Evolutionary conservation across 2,329 filamentous ascomycete species (phyloP).

Genomic region (Trichoderma koningii): DNA sequence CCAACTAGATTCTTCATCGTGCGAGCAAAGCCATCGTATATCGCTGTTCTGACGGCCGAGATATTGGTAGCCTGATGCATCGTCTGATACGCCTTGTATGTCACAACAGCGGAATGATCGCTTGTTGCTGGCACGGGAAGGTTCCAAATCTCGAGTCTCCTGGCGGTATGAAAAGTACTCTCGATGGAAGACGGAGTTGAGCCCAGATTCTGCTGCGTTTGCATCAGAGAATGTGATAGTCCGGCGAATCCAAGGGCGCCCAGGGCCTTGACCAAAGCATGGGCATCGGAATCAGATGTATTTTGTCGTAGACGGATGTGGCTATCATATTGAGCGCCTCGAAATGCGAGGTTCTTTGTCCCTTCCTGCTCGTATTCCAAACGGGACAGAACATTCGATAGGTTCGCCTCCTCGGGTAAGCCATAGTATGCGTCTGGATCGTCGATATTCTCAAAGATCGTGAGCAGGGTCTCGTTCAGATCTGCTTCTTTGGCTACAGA

Average conservation of each 20-base stretch:
- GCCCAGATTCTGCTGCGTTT: conserved; percentile 63
- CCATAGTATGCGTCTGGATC: conserved; percentile 98
- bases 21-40: conserved; percentile 64
- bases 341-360: conserved; percentile 82
- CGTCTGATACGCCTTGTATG: conserved; percentile 81
- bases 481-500: conserved; percentile 58
- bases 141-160: conserved; percentile 89
- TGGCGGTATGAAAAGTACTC: conserved; percentile 75
- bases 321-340: conserved; percentile 87
- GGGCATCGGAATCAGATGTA: conserved; percentile 59
- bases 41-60: conserved; percentile 53
- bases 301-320: conserved; percentile 66
- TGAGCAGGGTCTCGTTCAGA: conserved; percentile 69
- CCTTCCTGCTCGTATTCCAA: conserved; percentile 90
- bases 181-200: conserved; percentile 63
- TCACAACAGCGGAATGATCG: conserved; percentile 64
- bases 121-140: conserved; percentile 69
- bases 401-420: conserved; percentile 72
- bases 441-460: conserved; percentile 88
- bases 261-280: conserved; percentile 74
- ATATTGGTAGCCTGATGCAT: conserved; percentile 67
- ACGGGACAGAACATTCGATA: conserved; percentile 75
- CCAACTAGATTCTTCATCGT: conserved; percentile 61
- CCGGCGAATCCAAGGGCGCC: conserved; percentile 82
- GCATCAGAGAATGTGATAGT: conserved; percentile 77